Conservation (phyloP, 1,284 basidiomycete genomes). For the Apiotrichum brassicae region DNA sequence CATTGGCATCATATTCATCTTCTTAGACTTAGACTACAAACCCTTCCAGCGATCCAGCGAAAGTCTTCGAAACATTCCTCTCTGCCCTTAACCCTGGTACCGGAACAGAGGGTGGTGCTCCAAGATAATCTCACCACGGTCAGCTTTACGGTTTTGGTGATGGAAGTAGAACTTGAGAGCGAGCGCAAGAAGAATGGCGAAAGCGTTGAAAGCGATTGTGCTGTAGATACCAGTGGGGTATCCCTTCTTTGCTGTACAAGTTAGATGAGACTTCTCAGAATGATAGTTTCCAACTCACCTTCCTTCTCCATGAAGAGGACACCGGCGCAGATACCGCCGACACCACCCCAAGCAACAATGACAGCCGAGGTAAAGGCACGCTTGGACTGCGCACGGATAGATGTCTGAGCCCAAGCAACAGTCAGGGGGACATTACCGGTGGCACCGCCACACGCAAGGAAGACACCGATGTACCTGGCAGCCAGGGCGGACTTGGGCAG, state of each 20-base stretch:
- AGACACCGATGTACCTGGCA: slow-evolving; percentile 10
- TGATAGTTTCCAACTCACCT: background rate
- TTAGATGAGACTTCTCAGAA: too few relatives aligned
- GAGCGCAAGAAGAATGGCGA: slow-evolving; percentile 13
- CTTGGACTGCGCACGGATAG: slow-evolving; percentile 48
- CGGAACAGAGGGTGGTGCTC: slow-evolving; percentile 8
- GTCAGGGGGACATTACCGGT: slow-evolving; percentile 35
- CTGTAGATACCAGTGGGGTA: slow-evolving; percentile 19
- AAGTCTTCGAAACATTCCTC: too few relatives aligned
- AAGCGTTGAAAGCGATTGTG: slow-evolving; percentile 7
- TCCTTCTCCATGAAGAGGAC: slow-evolving; percentile 17
- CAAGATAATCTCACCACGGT: slow-evolving; percentile 5
- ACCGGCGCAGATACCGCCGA: slow-evolving; percentile 15
- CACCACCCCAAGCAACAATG: slow-evolving; percentile 15
- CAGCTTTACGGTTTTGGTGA: slow-evolving; percentile 13
- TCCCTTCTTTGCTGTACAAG: background rate
- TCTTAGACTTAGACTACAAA: too few relatives aligned
- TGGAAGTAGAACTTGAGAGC: background rate
- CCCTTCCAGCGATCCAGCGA: too few relatives aligned
- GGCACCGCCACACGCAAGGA: slow-evolving; percentile 36
- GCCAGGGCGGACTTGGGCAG: background rate
- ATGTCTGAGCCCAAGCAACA: slow-evolving; percentile 42
- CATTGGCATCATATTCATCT: too few relatives aligned
- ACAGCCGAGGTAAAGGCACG: slow-evolving; percentile 23
- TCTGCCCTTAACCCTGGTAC: slow-evolving; percentile 12